These are phyloP conservation scores for Hanseniaspora valbyensis DNA, from an alignment of 805 yeast genomes.

Conservation along the genomic window DNA sequence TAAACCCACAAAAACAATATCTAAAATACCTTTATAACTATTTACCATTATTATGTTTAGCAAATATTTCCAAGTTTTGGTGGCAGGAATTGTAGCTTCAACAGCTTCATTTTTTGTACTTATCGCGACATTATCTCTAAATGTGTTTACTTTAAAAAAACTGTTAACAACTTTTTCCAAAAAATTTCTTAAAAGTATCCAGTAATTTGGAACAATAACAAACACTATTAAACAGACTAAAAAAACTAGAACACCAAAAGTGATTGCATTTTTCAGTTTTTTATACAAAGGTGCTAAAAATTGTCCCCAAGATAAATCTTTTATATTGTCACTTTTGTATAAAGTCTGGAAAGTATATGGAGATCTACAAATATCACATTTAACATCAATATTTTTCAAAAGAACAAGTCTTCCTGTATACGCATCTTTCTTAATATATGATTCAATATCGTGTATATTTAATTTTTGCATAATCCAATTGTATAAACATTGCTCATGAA, in stretches of 20 bases:
- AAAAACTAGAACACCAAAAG: neutral
- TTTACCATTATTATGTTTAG: neutral
- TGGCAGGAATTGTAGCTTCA: neutral
- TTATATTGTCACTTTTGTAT: slow-evolving; percentile 35
- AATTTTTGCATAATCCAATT: slow-evolving; percentile 63
- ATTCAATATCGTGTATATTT: slow-evolving; percentile 29
- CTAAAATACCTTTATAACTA: slow-evolving; percentile 18
- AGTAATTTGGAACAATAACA: slow-evolving; percentile 9
- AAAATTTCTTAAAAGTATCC: slow-evolving; percentile 17
- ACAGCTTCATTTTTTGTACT: too few relatives aligned
- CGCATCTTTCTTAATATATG: slow-evolving; percentile 19
- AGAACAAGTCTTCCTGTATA: slow-evolving; percentile 21
- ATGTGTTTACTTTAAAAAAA: neutral
- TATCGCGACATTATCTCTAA: neutral
- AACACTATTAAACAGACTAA: neutral
- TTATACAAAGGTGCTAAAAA: slow-evolving; percentile 3
- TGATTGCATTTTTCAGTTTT: neutral
- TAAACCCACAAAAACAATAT: slow-evolving; percentile 32
- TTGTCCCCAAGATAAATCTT: neutral
- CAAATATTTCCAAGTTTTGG: neutral
- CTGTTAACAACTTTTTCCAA: slow-evolving; percentile 1
- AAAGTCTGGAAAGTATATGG: slow-evolving; percentile 58
- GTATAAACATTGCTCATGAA: slow-evolving; percentile 82
- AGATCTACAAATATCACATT: slow-evolving; percentile 82
- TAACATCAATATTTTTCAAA: slow-evolving; percentile 36